These are phyloP conservation scores for Phoenix roebelenii DNA, from an alignment of 176 grass and related monocot genomes.

Conservation along the genomic window DNA sequence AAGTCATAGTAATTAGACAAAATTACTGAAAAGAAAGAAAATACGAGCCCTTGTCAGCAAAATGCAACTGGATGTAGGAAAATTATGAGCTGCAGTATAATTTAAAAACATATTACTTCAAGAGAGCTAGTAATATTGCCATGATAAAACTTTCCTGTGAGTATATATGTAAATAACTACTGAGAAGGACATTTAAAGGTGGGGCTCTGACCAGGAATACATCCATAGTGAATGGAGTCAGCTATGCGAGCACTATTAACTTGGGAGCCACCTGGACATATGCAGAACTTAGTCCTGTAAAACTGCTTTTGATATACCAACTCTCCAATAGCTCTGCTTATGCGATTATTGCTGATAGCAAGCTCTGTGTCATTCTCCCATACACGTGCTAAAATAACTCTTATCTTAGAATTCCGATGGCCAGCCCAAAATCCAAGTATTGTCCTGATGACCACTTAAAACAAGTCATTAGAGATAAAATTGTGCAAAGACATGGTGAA, in stretches of 20 bases:
- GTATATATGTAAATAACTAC: neutral
- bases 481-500: too few species aligned
- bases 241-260: constrained; percentile 93
- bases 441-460: constrained; percentile 21
- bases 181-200: neutral
- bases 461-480: neutral
- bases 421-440: constrained; percentile 82
- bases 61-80: neutral
- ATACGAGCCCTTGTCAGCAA: constrained; percentile 13
- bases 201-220: constrained; percentile 67
- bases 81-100: too few species aligned
- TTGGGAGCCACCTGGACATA: constrained; percentile 97
- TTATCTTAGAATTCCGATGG: constrained; percentile 85
- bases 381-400: constrained; percentile 69
- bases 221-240: constrained; percentile 96
- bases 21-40: constrained; percentile 45
- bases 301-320: constrained; percentile 89
- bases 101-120: too few species aligned
- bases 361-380: constrained; percentile 99
- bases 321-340: constrained; percentile 77
- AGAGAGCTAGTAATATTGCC: too few species aligned
- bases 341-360: constrained; percentile 85
- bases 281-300: constrained; percentile 94
- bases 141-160: too few species aligned
- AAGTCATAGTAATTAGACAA: constrained; percentile 70